phyloP scores from a whole-genome alignment of 2,329 filamentous ascomycete genomes.

The Colletotrichum navitas region DNA sequence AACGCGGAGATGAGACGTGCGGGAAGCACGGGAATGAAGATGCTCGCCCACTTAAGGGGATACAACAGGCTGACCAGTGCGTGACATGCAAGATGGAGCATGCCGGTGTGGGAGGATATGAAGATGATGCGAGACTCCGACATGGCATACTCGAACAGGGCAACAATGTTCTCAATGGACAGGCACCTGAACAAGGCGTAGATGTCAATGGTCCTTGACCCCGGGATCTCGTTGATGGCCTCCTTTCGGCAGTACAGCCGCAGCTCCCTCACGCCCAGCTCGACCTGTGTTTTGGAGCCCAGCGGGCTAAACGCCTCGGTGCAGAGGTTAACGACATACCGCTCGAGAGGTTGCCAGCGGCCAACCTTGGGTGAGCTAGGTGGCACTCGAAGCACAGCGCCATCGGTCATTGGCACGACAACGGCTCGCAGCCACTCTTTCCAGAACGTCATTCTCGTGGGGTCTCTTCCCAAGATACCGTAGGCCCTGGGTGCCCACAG shows the following conservation, averaged over 20 bases:
- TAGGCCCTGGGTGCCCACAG: conserved; percentile 96
- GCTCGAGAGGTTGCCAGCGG: conserved; percentile 95
- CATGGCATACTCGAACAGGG: conserved; percentile 92
- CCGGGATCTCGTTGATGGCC: conserved; percentile 91
- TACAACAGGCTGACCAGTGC: conserved; percentile 90
- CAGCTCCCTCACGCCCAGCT: conserved; percentile 89
- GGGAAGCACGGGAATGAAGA: conserved; percentile 92
- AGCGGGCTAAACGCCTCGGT: conserved; percentile 94
- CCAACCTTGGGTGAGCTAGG: conserved; percentile 91
- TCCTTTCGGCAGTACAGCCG: conserved; percentile 94
- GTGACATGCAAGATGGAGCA: conserved; percentile 93
- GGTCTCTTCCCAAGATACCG: conserved; percentile 89
- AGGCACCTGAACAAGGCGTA: conserved; percentile 93
- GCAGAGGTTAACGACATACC: conserved; percentile 97
- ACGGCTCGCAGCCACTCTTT: conserved; percentile 98
- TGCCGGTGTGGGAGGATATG: conserved; percentile 93
- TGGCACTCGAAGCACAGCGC: conserved; percentile 83
- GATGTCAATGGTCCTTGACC: conserved; percentile 89
- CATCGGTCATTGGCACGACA: conserved; percentile 95
- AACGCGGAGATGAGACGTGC: conserved; percentile 89
- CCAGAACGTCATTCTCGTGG: conserved; percentile 90
- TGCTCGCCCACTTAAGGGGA: conserved; percentile 91
- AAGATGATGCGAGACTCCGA: conserved; percentile 96
- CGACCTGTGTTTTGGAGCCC: conserved; percentile 94
- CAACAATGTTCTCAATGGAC: conserved; percentile 91